Base-by-base conservation (phyloP, 139 green algal genomes). In the Chlorella sorokiniana region DNA sequence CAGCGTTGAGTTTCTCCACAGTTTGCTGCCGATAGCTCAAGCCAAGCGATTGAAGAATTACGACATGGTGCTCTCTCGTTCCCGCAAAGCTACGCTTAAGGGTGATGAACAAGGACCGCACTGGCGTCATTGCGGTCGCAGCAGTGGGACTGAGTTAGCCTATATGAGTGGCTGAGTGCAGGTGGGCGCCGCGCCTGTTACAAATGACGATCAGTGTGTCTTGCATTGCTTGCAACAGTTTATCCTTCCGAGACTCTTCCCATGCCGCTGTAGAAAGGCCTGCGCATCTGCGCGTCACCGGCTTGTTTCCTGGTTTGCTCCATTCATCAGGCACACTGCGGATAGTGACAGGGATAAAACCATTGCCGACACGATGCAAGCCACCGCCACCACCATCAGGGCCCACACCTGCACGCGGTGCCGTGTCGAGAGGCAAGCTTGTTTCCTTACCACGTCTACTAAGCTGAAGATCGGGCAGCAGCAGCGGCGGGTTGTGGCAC, bases 51-150 rank as follows among this genome's bases (percentile, higher is more conserved):
- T 83, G 59, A 27, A 91, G 54, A 14, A 85, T 88, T 31, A 59
- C 41, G 18, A 84, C 35, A 11, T 91, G 88, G 1, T 69, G 67
- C 67, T 91, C 88, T 0, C 80, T 70, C 20, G 84, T 91, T 7
- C 86, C 84, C 7, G 88, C 88, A 89, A 91, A 89, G 56, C 86
- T 87, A 29, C 88, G 83, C 56, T 80, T 87, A 4, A 91, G 67
- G 4, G 88, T 91, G 38, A 91, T 67, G 38, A 89, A 91, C 18
- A 91, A 59, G 9, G 51, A 71, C 27, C 67, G 71, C 52, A 91
- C 78, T 20, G 81, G 61, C 8, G 65, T 44, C 69, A 80, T 84
- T 41, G 37, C 22, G 44, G 22, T 22, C 29, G 18, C 38, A 54
- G 38, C 14, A 14, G 18, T 29, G 18, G n/a, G 48, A 59, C 48